A percentile compares a stretch with the other conserved stretches of the same genome.
Conservation (phyloP, 1,139 yeast species). For the Pneumocystis jirovecii region DNA sequence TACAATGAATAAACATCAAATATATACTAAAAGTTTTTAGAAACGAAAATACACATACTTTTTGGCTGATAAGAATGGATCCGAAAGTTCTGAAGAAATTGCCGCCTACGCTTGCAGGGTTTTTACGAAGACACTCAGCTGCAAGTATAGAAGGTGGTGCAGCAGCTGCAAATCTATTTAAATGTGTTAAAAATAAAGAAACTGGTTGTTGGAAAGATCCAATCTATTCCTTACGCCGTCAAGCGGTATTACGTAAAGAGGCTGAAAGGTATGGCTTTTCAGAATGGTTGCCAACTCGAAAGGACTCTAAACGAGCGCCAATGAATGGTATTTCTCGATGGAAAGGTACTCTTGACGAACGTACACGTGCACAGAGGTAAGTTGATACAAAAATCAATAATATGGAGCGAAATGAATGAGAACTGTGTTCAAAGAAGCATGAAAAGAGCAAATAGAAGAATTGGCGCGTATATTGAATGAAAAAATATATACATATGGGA, state of each 20-base stretch:
- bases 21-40: too few species aligned
- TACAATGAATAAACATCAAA: too few species aligned
- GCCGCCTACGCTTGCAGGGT: background rate
- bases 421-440: background rate
- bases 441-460: background rate
- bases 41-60: too few species aligned
- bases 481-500: too few species aligned
- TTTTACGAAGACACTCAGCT: background rate
- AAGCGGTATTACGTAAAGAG: background rate
- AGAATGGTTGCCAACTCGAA: background rate
- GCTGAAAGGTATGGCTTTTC: background rate
- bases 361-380: background rate
- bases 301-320: background rate
- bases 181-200: background rate
- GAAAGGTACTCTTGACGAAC: background rate
- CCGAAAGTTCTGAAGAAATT: background rate
- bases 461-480: too few species aligned
- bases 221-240: background rate
- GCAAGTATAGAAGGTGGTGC: background rate
- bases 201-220: background rate
- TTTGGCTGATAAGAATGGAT: too few species aligned
- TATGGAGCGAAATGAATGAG: background rate
- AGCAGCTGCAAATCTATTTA: background rate
- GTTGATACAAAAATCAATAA: background rate
- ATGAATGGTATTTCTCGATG: background rate